Percentiles rank a stretch among this genome's conserved stretches.
These are phyloP conservation scores for Cercospora brassicicola DNA, from an alignment of 2,329 filamentous ascomycete genomes.

Conservation along the genomic window DNA sequence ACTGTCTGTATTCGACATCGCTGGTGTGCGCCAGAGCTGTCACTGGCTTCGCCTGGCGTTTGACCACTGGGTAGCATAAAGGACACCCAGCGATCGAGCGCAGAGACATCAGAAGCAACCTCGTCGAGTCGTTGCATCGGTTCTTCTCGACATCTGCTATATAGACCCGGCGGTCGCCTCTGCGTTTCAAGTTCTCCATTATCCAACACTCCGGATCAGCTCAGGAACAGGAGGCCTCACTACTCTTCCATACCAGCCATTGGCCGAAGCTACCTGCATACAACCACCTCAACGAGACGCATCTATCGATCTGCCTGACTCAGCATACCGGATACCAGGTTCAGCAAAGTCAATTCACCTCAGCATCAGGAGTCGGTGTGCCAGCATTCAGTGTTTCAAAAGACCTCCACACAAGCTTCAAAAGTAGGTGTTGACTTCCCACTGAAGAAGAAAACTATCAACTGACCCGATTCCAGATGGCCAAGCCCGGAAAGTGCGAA, in stretches of 20 bases:
- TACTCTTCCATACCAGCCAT: constrained; percentile 1
- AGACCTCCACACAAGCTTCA: background rate
- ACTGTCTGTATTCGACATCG: constrained; percentile 35
- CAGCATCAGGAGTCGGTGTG: background rate
- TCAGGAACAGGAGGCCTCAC: background rate
- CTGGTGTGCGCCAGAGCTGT: constrained; percentile 38
- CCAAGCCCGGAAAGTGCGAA: constrained; percentile 50
- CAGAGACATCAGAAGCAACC: constrained; percentile 24
- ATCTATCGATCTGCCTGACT: constrained; percentile 14
- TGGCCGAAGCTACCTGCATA: constrained; percentile 14
- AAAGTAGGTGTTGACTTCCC: background rate
- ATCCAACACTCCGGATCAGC: constrained; percentile 17
- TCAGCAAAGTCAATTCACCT: constrained; percentile 7
- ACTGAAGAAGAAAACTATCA: background rate
- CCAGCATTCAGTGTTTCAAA: background rate
- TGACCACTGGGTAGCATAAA: constrained; percentile 31
- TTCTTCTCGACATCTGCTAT: constrained; percentile 23
- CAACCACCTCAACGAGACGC: constrained; percentile 6
- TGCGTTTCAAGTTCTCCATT: constrained; percentile 29
- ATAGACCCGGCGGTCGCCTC: constrained; percentile 28
- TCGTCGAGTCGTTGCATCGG: constrained; percentile 23
- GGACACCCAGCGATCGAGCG: constrained; percentile 27
- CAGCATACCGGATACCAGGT: background rate
- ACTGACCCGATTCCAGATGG: constrained; percentile 41
- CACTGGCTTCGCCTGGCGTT: constrained; percentile 35